phyloP scores from a whole-genome alignment of 2,329 filamentous ascomycete genomes.

The Escovopsis sp. region DNA sequence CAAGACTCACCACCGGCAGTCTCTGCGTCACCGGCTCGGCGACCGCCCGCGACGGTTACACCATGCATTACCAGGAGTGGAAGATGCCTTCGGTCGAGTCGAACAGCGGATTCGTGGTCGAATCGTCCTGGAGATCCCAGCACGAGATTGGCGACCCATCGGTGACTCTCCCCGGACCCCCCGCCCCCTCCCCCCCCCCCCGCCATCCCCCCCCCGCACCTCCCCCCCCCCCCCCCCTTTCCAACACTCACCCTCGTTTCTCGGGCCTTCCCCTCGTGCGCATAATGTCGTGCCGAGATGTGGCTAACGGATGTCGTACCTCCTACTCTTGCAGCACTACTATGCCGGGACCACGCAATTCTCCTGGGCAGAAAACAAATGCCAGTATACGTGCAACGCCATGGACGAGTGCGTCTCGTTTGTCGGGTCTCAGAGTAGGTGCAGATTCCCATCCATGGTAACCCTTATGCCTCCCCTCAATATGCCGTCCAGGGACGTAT shows the following conservation, averaged over 20 bases:
- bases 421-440: conserved; percentile 5
- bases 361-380: conserved; percentile 6
- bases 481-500: too few relatives aligned
- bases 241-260: too few relatives aligned
- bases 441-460: too few relatives aligned
- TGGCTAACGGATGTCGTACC: too few relatives aligned
- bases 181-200: too few relatives aligned
- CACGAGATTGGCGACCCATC: conserved; percentile 3
- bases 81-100: background rate
- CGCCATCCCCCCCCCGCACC: too few relatives aligned
- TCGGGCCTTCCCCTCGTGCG: background rate
- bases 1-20: too few relatives aligned
- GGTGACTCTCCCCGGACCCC: too few relatives aligned
- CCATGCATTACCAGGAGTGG: conserved; percentile 4
- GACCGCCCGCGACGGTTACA: conserved; percentile 1
- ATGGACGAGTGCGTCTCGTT: conserved; percentile 5
- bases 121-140: conserved; percentile 3
- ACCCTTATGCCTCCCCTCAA: too few relatives aligned
- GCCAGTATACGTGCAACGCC: conserved; percentile 7
- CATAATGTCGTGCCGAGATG: too few relatives aligned
- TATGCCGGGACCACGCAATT: background rate
- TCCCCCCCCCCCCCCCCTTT: too few relatives aligned
- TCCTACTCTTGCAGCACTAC: conserved; percentile 4
- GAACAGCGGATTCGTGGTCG: conserved; percentile 1
- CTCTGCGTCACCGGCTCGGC: conserved; percentile 3